Conservation (phyloP, 768 basidiomycete species). For the Rhodosporidiobolus odoratus region DNA sequence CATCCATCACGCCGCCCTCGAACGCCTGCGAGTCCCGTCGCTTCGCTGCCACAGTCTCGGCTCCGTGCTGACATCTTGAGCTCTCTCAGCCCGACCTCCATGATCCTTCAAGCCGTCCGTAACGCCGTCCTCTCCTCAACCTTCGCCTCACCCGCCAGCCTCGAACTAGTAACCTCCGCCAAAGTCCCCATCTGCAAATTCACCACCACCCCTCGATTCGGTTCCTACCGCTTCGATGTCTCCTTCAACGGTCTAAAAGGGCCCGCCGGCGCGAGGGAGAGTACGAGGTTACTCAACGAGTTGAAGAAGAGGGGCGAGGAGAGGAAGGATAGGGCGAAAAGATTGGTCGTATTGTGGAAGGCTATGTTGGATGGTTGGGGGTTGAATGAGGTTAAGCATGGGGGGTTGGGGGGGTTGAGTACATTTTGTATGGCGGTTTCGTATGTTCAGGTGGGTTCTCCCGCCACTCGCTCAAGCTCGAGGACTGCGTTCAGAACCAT, state of each 20-base stretch:
- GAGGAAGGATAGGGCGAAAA: not conserved
- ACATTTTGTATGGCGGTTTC: not conserved
- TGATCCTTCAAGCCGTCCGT: not conserved
- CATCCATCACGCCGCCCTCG: not conserved
- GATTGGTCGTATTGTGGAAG: not conserved
- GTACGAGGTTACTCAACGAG: not conserved
- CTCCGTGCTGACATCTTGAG: not conserved
- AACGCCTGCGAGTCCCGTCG: not conserved
- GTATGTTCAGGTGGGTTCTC: slow-evolving; percentile 5
- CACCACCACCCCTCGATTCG: not conserved
- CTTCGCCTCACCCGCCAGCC: not conserved
- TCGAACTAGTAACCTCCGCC: not conserved
- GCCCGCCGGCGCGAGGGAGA: not conserved
- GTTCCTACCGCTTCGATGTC: slow-evolving; percentile 14
- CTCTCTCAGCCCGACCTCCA: not conserved
- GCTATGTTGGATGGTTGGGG: not conserved
- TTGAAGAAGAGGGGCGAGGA: not conserved
- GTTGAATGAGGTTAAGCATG: not conserved
- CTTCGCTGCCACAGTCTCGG: not conserved
- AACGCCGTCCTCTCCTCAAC: not conserved
- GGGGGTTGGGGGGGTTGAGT: not conserved
- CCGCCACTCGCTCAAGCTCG: not conserved
- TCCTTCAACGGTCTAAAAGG: slow-evolving; percentile 8
- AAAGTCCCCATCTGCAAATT: slow-evolving; percentile 15
- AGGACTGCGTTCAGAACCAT: too few relatives aligned